Evolutionary conservation across 2,329 filamentous ascomycete genomes (phyloP).

Genomic region (Sporothrix brasiliensis): DNA sequence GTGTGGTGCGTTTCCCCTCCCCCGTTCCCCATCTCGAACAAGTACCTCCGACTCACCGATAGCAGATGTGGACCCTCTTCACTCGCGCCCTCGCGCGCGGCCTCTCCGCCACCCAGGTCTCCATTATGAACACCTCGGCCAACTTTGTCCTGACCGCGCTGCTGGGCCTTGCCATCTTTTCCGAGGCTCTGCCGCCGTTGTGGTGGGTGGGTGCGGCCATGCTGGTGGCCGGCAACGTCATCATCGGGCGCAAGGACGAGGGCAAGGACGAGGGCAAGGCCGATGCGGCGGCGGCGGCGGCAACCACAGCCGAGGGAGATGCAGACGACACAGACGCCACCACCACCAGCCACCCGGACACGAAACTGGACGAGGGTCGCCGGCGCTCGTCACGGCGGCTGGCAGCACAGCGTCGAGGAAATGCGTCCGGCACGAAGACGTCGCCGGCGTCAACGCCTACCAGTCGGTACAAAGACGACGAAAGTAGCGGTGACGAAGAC

Average conservation of each 20-base stretch:
- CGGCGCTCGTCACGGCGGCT: conserved; percentile 18
- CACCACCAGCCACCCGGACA: too few species aligned
- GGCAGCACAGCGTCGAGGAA: not conserved
- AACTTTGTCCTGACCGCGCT: conserved; percentile 81
- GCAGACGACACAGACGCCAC: not conserved
- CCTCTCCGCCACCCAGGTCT: conserved; percentile 75
- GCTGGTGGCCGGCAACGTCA: conserved; percentile 74
- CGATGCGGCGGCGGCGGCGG: not conserved
- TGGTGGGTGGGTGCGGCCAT: conserved; percentile 77
- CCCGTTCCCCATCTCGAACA: not conserved
- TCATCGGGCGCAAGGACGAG: conserved; percentile 72
- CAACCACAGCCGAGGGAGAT: not conserved
- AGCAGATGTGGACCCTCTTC: conserved; percentile 79
- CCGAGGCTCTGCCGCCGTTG: conserved; percentile 68
- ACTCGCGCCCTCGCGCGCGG: conserved; percentile 75
- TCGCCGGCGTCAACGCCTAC: not conserved
- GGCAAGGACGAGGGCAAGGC: conserved; percentile 59
- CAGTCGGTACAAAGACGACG: conserved; percentile 4
- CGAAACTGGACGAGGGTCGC: not conserved
- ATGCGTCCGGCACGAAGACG: not conserved
- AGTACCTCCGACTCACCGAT: conserved; percentile 20
- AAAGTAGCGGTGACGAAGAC: conserved; percentile 18
- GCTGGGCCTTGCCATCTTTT: conserved; percentile 70
- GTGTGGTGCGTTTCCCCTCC: conserved; percentile 51
- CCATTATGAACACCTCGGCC: conserved; percentile 78